Percentiles rank a stretch among this genome's conserved stretches.
These are phyloP conservation scores for Penicillium chermesinum DNA, from an alignment of 495 filamentous ascomycete genomes.

Conservation along the genomic window DNA sequence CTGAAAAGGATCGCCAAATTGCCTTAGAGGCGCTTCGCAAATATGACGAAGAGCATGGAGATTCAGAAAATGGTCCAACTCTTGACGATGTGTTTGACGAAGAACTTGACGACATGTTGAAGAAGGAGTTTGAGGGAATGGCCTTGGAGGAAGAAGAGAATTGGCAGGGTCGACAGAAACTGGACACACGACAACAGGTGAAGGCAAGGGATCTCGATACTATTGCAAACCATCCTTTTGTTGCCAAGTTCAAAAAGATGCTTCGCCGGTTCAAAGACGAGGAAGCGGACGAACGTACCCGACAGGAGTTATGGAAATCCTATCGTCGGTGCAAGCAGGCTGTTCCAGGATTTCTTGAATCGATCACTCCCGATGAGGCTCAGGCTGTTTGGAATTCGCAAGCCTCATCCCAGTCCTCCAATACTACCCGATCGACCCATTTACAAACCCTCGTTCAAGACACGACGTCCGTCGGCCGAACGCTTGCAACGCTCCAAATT, in stretches of 20 bases:
- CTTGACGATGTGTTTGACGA: constrained; percentile 42
- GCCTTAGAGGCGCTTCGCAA: constrained; percentile 40
- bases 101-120: constrained; percentile 40
- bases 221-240: constrained; percentile 27
- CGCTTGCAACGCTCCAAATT: constrained; percentile 51
- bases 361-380: constrained; percentile 33
- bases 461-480: constrained; percentile 48
- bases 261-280: constrained; percentile 23
- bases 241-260: constrained; percentile 28
- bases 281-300: constrained; percentile 19
- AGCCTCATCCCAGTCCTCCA: constrained; percentile 40
- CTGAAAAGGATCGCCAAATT: constrained; percentile 36
- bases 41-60: constrained; percentile 31
- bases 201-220: constrained; percentile 18
- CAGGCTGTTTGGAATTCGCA: constrained; percentile 42
- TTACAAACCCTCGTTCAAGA: constrained; percentile 58
- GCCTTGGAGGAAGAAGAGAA: constrained; percentile 35
- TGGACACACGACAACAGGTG: constrained; percentile 16
- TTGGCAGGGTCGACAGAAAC: constrained; percentile 24
- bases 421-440: constrained; percentile 47
- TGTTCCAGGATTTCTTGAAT: constrained; percentile 32
- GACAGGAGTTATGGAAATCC: constrained; percentile 41
- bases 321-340: constrained; percentile 42
- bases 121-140: constrained; percentile 39
- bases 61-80: constrained; percentile 17